Base-by-base conservation (phyloP, 148 eudicot genomes). In the Persicaria maculosa region DNA sequence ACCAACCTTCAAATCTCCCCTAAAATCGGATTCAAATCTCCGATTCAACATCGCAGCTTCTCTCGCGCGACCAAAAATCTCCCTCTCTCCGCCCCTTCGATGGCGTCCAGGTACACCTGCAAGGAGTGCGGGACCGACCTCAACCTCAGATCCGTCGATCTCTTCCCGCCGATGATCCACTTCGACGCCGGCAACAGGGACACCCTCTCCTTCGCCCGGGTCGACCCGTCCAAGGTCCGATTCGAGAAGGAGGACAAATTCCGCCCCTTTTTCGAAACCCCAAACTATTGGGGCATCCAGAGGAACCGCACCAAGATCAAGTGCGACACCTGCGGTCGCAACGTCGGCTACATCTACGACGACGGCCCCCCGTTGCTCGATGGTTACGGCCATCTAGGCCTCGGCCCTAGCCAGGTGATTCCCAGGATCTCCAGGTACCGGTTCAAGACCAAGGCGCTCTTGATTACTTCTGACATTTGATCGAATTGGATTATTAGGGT, bases 171-270 rank as follows among this genome's bases (percentile, higher is more conserved):
- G 12, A 86, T 84, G n/a, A 69, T 85, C 75, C 88, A 89, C 84
- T 93, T 93, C 91, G 98, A 91, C 44, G 97, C 98, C 44, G 98
- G 98, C 46, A 88, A 93, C 88, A 91, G 88, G 16, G 81, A 79
- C 72, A 82, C 91, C 72, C 79, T 93, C 68, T 93, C 98, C 9
- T 93, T 93, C 83, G 48, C 90, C 31, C 57, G 58, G 72, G 44
- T 64, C 14, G 92, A 93, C 75, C 47, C 85, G 4, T 20, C 85
- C 48, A 85, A 85, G 9, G 74, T 91, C 84, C 80, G 61, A 9
- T 83, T 88, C 74, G 79, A 84, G 46, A 78, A 81, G 14, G 95
- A 91, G 52, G 89, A 93, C 80, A 89, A 83, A 74, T 77, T 93
- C 81, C 67, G 76, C 50, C 97, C 93, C 77, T 93, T 93, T 52